Evolutionary conservation across 2,329 filamentous ascomycete species (phyloP).

Genomic region (Fusarium domesticum): DNA sequence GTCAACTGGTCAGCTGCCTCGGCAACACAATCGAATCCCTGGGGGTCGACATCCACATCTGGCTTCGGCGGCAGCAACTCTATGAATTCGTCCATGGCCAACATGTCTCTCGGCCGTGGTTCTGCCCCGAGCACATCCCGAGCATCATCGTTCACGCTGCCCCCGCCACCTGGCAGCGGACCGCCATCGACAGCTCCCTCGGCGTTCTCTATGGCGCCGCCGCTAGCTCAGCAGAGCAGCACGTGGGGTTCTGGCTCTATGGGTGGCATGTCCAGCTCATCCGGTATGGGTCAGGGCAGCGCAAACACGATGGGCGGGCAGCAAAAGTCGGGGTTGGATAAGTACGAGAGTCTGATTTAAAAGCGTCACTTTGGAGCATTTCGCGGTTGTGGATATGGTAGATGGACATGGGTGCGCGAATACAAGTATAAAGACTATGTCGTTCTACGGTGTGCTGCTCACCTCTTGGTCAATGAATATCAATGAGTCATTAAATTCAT

Average conservation of each 20-base stretch:
- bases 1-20: constrained; percentile 52
- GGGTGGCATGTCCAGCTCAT: constrained; percentile 5
- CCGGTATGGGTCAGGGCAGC: constrained; percentile 6
- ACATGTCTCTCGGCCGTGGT: constrained; percentile 47
- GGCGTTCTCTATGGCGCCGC: constrained; percentile 48
- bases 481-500: too few species aligned
- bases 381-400: constrained; percentile 3
- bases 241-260: constrained; percentile 25
- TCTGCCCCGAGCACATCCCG: constrained; percentile 34
- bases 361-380: constrained; percentile 2
- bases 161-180: constrained; percentile 48
- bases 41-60: constrained; percentile 40
- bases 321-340: constrained; percentile 57
- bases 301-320: constrained; percentile 29
- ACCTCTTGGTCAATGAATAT: too few species aligned
- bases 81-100: constrained; percentile 46
- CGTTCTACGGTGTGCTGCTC: too few species aligned
- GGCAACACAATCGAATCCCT: constrained; percentile 44
- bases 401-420: constrained; percentile 1
- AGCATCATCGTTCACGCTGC: constrained; percentile 54
- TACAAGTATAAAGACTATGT: not conserved
- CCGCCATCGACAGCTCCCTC: constrained; percentile 30
- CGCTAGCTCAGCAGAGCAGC: constrained; percentile 33
- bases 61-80: constrained; percentile 29
- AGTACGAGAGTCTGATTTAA: constrained; percentile 65